phyloP scores from a whole-genome alignment of 2,329 filamentous ascomycete genomes.

The Hysterium pulicare region DNA sequence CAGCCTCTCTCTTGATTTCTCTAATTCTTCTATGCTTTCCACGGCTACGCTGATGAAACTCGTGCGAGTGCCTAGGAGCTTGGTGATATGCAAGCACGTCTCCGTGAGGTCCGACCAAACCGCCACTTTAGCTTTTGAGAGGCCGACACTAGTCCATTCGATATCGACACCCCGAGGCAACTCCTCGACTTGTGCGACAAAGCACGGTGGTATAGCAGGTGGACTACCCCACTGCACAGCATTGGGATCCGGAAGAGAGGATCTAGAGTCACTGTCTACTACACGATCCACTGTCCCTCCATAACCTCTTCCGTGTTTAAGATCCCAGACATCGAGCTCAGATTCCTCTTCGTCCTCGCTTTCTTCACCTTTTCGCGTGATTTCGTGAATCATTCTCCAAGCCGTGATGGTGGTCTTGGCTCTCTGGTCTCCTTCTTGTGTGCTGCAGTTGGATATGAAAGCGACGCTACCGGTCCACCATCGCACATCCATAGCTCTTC shows the following conservation, averaged over 20 bases:
- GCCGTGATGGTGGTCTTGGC: constrained; percentile 39
- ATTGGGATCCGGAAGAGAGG: constrained; percentile 42
- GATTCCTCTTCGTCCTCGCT: constrained; percentile 49
- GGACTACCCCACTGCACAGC: constrained; percentile 9
- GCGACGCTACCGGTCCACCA: constrained; percentile 75
- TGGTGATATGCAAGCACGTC: not conserved
- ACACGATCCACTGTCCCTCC: constrained; percentile 2
- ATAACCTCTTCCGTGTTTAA: constrained; percentile 50
- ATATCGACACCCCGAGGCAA: constrained; percentile 71
- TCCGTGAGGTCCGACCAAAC: not conserved
- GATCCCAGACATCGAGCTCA: constrained; percentile 65
- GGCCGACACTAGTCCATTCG: constrained; percentile 78
- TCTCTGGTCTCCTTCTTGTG: constrained; percentile 16
- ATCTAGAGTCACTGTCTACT: constrained; percentile 22
- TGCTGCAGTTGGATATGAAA: constrained; percentile 53
- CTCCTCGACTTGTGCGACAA: constrained; percentile 71
- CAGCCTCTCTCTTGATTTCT: not conserved
- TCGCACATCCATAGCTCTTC: constrained; percentile 64
- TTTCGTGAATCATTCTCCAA: constrained; percentile 42
- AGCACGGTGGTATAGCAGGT: constrained; percentile 57
- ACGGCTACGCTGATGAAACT: not conserved
- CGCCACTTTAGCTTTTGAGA: constrained; percentile 31
- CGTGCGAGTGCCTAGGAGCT: not conserved
- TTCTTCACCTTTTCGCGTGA: constrained; percentile 29
- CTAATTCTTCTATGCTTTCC: constrained; percentile 1